Base-by-base conservation (phyloP, 192 early-diverging fungal genomes). In the Cladochytrium replicatum region DNA sequence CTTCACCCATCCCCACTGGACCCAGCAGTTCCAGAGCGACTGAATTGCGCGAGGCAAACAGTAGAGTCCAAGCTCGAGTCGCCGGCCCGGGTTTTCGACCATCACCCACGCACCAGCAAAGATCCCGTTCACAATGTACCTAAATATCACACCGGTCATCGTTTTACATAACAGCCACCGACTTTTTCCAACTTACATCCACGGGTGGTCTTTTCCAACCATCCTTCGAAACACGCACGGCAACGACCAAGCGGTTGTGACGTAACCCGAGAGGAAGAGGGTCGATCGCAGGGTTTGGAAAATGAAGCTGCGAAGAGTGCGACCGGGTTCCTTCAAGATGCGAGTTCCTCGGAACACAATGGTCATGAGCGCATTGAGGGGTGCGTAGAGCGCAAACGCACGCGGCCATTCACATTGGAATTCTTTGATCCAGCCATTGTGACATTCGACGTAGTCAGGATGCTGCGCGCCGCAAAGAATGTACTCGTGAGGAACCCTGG, bases 31-130 rank as follows among this genome's bases (percentile, higher is more conserved):
- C 86, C 86, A 90, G 4, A 67, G 55, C 3, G 73, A 68, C 56
- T 87, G 86, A 27, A 89, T 32, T 0, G 86, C 86, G 31, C 89
- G 76, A 32, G 89, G 76, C 24, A 89, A 57, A 53, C 83, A 86
- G 56, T 94, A 94, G 58, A 94, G 63, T 9, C 76, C 86, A 30
- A 94, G 65, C 54, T 94, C 91, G 57, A 80, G 23, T 11, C 73
- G 50, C 19, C 73, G 58, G 2, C 57, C 55, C 13, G 70, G 70
- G 11, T 46, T 42, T 44, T 87, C 85, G 11, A 87, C 48, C 26
- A 85, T 52, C 3, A 87, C 63, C 25, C 73, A 79, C 11, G 78
- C 61, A 0, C 85, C 85, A 31, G 74, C 79, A 39, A 81, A 38
- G 41, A 85, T 58, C 9, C 75, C 29, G 68, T 61, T 52, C 56